phyloP scores from a whole-genome alignment of 2,329 filamentous ascomycete genomes.

The Fusarium ambrosium region DNA sequence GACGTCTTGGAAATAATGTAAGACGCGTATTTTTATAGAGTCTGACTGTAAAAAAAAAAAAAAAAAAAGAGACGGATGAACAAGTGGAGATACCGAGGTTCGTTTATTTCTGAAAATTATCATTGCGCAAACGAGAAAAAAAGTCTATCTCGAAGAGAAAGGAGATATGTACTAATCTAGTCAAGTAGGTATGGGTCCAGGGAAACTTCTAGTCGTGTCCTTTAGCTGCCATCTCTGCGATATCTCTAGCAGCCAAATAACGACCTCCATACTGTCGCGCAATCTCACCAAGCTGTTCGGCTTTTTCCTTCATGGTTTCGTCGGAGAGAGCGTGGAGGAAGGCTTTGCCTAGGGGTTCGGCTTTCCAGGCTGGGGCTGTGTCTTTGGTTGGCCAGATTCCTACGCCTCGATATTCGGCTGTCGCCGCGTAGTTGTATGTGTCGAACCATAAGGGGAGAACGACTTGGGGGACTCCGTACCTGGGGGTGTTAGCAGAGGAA shows the following conservation, averaged over 20 bases:
- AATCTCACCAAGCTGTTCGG: slow-evolving; percentile 2
- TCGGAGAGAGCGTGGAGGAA: slow-evolving; percentile 37
- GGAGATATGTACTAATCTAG: background rate
- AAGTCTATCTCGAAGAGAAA: background rate
- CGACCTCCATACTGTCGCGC: slow-evolving; percentile 10
- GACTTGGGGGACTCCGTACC: slow-evolving; percentile 60
- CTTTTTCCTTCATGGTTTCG: slow-evolving; percentile 5
- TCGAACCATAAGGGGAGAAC: slow-evolving; percentile 63
- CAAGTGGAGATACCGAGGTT: slow-evolving; percentile 29
- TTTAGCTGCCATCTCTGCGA: slow-evolving; percentile 1
- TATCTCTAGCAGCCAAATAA: background rate
- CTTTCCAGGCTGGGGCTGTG: slow-evolving; percentile 50
- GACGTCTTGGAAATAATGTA: slow-evolving; percentile 22
- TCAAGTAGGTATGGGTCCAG: no score
- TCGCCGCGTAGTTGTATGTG: slow-evolving; percentile 59
- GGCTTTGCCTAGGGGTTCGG: slow-evolving; percentile 43
- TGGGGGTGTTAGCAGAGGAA: slow-evolving; percentile 15
- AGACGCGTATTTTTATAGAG: no score
- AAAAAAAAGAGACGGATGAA: no score
- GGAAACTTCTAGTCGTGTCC: background rate
- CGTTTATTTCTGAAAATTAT: background rate
- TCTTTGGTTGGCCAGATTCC: slow-evolving; percentile 56
- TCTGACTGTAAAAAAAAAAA: no score
- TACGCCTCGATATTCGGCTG: slow-evolving; percentile 58
- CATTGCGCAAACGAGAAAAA: background rate